phyloP scores from a whole-genome alignment of 768 basidiomycete genomes.

The Trametes meyenii region DNA sequence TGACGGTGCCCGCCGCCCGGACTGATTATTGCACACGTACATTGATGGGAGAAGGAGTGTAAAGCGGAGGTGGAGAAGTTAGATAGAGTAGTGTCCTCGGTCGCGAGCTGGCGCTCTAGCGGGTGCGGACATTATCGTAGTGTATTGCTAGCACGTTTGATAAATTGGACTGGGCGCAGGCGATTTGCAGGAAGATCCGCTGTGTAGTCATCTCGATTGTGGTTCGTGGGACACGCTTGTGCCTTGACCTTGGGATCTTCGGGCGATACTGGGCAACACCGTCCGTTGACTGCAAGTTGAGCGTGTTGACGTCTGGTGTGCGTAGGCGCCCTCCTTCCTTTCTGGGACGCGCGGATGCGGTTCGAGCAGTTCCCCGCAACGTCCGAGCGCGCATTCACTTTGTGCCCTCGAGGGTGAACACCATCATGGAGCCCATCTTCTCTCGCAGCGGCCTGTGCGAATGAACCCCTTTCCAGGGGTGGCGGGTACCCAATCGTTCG shows the following conservation, averaged over 20 bases:
- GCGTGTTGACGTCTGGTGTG: conserved; percentile 11
- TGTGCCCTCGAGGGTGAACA: neutral
- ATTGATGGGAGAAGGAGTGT: neutral
- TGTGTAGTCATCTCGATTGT: conserved; percentile 12
- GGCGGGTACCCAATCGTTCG: neutral
- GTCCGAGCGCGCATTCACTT: neutral
- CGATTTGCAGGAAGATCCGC: conserved; percentile 21
- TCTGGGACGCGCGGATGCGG: conserved; percentile 1
- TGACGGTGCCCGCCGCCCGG: neutral
- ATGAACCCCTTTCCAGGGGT: neutral
- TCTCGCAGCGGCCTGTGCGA: neutral
- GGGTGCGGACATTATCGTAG: neutral
- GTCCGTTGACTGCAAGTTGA: neutral
- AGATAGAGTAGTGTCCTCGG: neutral
- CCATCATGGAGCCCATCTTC: neutral
- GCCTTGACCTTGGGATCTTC: conserved; percentile 10
- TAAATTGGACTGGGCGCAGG: conserved; percentile 3
- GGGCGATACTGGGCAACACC: neutral
- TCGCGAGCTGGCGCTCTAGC: neutral
- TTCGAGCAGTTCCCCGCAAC: conserved; percentile 2
- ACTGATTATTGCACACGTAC: neutral
- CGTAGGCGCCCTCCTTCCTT: neutral
- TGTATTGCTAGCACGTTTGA: conserved; percentile 18
- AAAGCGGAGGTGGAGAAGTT: neutral
- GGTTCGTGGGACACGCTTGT: conserved; percentile 11